Percentiles rank a stretch among this genome's conserved stretches.
These are phyloP conservation scores for Boletus reticuloceps DNA, from an alignment of 768 basidiomycete species.

Conservation along the genomic window DNA sequence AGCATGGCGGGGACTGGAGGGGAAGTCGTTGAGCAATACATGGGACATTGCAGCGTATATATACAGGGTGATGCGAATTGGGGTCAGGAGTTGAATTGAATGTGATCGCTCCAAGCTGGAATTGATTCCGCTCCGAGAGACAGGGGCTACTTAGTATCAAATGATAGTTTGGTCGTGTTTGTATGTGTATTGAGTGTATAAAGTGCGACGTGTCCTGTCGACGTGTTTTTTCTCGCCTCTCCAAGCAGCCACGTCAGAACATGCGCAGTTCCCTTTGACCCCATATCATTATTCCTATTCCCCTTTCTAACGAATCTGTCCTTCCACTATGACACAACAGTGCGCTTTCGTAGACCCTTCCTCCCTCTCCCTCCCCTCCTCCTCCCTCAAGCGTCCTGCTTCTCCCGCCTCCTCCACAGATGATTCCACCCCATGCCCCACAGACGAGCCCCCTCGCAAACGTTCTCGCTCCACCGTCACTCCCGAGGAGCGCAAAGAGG, in stretches of 20 bases:
- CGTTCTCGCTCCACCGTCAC: constrained; percentile 62
- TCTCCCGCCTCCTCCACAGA: constrained; percentile 27
- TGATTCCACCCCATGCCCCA: neutral
- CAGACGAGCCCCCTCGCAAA: constrained; percentile 63
- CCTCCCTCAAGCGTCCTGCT: constrained; percentile 26
- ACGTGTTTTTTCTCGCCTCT: constrained; percentile 24
- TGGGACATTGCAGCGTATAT: neutral
- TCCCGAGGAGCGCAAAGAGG: constrained; percentile 81
- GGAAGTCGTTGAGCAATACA: neutral
- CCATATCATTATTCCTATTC: constrained; percentile 22
- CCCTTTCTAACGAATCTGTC: neutral
- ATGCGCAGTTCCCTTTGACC: constrained; percentile 15
- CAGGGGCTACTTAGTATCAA: neutral
- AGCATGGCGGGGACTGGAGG: constrained; percentile 4
- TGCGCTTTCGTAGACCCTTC: constrained; percentile 37
- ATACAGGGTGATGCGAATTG: neutral
- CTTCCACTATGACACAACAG: constrained; percentile 23
- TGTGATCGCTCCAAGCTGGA: neutral
- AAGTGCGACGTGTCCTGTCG: constrained; percentile 28
- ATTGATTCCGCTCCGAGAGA: constrained; percentile 1
- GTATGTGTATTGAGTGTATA: constrained; percentile 24
- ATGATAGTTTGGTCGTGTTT: constrained; percentile 23
- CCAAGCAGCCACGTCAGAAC: constrained; percentile 16
- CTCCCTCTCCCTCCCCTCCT: constrained; percentile 38
- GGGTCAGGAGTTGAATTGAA: neutral